phyloP scores from a whole-genome alignment of 805 yeast genomes.

The Clavispora santaluciae region DNA sequence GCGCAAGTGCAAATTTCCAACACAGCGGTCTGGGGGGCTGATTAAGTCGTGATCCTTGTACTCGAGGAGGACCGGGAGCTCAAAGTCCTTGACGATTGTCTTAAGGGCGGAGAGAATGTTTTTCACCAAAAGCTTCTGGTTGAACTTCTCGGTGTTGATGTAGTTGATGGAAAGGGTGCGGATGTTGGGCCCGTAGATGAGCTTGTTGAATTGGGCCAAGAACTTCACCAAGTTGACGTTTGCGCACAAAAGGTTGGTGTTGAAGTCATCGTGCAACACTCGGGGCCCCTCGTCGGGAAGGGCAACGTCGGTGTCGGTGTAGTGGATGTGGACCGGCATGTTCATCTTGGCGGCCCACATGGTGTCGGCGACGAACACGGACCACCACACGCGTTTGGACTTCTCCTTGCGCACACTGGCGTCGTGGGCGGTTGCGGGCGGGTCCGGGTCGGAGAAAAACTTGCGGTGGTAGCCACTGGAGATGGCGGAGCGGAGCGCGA shows the following conservation, averaged over 20 bases:
- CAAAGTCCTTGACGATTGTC: slow-evolving; percentile 30
- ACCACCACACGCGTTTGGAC: slow-evolving; percentile 39
- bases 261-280: slow-evolving; percentile 27
- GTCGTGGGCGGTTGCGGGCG: background rate
- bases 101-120: slow-evolving; percentile 25
- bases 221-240: slow-evolving; percentile 38
- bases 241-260: slow-evolving; percentile 26
- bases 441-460: slow-evolving; percentile 7
- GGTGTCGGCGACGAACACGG: slow-evolving; percentile 35
- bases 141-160: slow-evolving; percentile 37
- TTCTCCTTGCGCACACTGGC: slow-evolving; percentile 19
- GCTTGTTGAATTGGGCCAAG: slow-evolving; percentile 30
- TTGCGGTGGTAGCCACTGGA: slow-evolving; percentile 36
- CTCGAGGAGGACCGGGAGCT: slow-evolving; percentile 23
- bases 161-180: slow-evolving; percentile 36
- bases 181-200: slow-evolving; percentile 38
- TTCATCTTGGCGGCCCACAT: slow-evolving; percentile 37
- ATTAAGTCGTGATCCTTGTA: slow-evolving; percentile 19
- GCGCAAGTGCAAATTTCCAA: slow-evolving; percentile 32
- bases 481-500: slow-evolving; percentile 35
- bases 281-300: slow-evolving; percentile 31
- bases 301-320: slow-evolving; percentile 40
- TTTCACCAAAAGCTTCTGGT: slow-evolving; percentile 29
- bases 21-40: slow-evolving; percentile 19
- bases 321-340: slow-evolving; percentile 37